These are phyloP conservation scores for Solanum chacoense DNA, from an alignment of 305 asterid species.

Conservation along the genomic window DNA sequence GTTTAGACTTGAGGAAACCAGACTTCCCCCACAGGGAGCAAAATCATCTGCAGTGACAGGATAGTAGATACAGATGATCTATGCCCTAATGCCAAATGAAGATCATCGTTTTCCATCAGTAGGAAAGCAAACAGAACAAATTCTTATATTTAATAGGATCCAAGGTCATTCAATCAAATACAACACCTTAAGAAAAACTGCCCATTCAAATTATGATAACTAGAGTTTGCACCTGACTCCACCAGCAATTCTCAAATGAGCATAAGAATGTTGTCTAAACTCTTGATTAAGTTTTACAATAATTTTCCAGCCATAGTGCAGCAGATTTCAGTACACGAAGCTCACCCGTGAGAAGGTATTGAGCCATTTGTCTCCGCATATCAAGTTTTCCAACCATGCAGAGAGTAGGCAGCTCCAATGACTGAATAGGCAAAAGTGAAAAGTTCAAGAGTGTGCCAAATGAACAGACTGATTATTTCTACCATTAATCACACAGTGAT, in stretches of 20 bases:
- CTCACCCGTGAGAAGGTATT: slow-evolving; percentile 61
- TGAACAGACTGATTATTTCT: neutral
- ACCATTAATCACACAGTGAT: neutral
- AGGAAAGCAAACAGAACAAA: neutral
- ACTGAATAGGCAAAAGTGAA: slow-evolving; percentile 5
- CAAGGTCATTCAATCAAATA: neutral
- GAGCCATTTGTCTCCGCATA: slow-evolving; percentile 46
- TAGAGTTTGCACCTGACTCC: neutral
- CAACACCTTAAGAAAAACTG: neutral
- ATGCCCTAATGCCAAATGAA: neutral
- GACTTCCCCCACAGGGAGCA: neutral
- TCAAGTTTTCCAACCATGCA: slow-evolving; percentile 14
- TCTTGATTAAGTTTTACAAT: slow-evolving; percentile 24
- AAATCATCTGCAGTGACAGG: neutral
- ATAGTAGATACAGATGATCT: neutral
- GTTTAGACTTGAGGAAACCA: neutral
- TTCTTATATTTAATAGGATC: neutral
- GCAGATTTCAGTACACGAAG: slow-evolving; percentile 63
- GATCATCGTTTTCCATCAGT: neutral
- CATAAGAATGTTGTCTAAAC: neutral
- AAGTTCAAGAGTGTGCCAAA: neutral
- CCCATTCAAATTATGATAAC: neutral
- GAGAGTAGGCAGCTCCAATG: slow-evolving; percentile 14
- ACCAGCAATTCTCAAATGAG: neutral
- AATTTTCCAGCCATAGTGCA: slow-evolving; percentile 53